Evolutionary conservation across 176 grass and related monocot species (phyloP).

Genomic region (Cenchrus purpureus): DNA sequence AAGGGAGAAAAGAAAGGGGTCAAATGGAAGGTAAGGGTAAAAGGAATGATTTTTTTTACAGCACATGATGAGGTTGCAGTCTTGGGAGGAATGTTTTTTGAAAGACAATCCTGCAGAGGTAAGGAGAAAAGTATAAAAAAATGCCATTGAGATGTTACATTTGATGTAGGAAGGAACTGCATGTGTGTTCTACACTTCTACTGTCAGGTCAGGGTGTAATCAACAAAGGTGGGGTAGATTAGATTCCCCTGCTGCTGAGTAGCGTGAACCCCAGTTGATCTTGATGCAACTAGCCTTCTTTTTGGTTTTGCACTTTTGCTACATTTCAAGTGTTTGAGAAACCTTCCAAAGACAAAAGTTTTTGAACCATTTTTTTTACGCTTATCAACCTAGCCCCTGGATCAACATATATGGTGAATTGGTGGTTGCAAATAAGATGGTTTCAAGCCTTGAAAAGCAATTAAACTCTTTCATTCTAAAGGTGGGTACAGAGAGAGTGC

Average conservation of each 20-base stretch:
- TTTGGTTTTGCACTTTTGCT: too few relatives aligned
- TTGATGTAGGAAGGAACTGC: background rate
- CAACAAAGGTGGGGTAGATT: background rate
- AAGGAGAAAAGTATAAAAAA: slow-evolving; percentile 11
- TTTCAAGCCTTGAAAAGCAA: background rate
- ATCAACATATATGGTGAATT: too few relatives aligned
- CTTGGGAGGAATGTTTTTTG: background rate
- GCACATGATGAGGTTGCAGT: slow-evolving; percentile 13
- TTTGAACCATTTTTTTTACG: too few relatives aligned
- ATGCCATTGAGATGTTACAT: background rate
- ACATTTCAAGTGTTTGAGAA: too few relatives aligned
- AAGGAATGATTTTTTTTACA: background rate
- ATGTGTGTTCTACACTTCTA: background rate
- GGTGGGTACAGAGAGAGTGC: background rate
- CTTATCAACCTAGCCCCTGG: too few relatives aligned
- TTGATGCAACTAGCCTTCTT: background rate
- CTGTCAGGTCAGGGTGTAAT: background rate
- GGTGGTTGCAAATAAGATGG: too few relatives aligned
- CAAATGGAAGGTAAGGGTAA: background rate
- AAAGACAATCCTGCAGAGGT: background rate
- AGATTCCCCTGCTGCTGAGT: background rate
- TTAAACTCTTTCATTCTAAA: background rate
- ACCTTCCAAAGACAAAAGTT: too few relatives aligned
- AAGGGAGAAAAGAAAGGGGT: background rate
- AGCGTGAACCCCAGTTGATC: background rate